phyloP scores from a whole-genome alignment of 345 rosid genomes.

The Dipteronia dyeriana region DNA sequence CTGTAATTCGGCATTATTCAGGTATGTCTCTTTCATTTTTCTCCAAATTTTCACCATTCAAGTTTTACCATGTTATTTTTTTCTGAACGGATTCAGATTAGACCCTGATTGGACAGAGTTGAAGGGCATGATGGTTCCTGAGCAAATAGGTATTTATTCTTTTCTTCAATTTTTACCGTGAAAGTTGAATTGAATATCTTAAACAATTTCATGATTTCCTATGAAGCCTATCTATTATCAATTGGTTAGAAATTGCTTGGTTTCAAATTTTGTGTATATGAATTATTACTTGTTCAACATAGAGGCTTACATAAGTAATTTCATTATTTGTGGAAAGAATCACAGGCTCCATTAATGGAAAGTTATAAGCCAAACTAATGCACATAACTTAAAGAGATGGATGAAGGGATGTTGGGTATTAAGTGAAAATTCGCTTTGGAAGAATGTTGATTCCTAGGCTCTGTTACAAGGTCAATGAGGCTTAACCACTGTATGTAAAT shows the following conservation, averaged over 20 bases:
- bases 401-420: not conserved
- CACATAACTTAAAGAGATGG: not conserved
- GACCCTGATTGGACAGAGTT: not conserved
- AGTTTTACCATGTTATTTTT: not conserved
- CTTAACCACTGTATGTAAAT: not conserved
- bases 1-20: not conserved
- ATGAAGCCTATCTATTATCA: not conserved
- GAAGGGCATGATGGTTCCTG: not conserved
- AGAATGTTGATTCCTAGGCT: not conserved
- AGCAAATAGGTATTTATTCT: not conserved
- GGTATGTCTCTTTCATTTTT: not conserved
- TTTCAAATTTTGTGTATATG: not conserved
- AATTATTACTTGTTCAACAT: not conserved
- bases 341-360: not conserved
- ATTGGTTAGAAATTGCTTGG: not conserved
- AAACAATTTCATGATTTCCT: not conserved
- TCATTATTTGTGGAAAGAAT: not conserved
- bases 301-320: not conserved
- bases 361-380: not conserved
- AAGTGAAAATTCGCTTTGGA: not conserved
- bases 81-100: not conserved
- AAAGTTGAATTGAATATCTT: not conserved
- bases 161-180: not conserved
- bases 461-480: not conserved
- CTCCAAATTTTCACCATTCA: not conserved